Conservation (phyloP, 805 yeast genomes). For the Scheffersomyces coipomensis region DNA sequence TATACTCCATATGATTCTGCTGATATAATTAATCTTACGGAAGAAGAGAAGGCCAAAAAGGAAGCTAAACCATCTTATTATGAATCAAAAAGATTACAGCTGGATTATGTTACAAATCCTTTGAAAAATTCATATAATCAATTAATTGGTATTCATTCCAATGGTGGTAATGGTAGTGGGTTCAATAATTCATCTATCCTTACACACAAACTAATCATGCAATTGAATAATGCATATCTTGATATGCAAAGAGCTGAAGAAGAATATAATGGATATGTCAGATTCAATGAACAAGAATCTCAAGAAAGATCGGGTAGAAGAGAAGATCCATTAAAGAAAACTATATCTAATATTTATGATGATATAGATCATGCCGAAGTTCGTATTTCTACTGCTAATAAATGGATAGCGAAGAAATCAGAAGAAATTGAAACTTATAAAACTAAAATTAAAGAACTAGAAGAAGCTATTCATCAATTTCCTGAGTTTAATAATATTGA, state of each 20-base stretch:
- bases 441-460: slow-evolving; percentile 23
- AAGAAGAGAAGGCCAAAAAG: slow-evolving; percentile 6
- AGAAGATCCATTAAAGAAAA: slow-evolving; percentile 39
- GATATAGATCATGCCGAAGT: slow-evolving; percentile 45
- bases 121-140: slow-evolving; percentile 48
- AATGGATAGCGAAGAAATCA: slow-evolving; percentile 24
- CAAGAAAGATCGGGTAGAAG: slow-evolving; percentile 43
- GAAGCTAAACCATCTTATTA: slow-evolving; percentile 42
- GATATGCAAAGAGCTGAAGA: slow-evolving; percentile 41
- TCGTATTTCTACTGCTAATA: slow-evolving; percentile 33
- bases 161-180: slow-evolving; percentile 25
- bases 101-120: slow-evolving; percentile 71
- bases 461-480: slow-evolving; percentile 25
- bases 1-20: slow-evolving; percentile 50
- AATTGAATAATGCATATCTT: slow-evolving; percentile 47
- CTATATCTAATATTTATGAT: slow-evolving; percentile 42
- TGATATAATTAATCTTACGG: slow-evolving; percentile 19
- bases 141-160: slow-evolving; percentile 50
- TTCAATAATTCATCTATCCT: slow-evolving; percentile 11
- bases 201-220: slow-evolving; percentile 56
- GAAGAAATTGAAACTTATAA: slow-evolving; percentile 27
- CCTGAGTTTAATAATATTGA: slow-evolving; percentile 17
- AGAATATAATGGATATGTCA: slow-evolving; percentile 35
- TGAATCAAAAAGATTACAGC: slow-evolving; percentile 58
- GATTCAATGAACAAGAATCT: slow-evolving; percentile 39